Base-by-base conservation (phyloP, 1,139 yeast genomes). In the Pichia sp. region DNA sequence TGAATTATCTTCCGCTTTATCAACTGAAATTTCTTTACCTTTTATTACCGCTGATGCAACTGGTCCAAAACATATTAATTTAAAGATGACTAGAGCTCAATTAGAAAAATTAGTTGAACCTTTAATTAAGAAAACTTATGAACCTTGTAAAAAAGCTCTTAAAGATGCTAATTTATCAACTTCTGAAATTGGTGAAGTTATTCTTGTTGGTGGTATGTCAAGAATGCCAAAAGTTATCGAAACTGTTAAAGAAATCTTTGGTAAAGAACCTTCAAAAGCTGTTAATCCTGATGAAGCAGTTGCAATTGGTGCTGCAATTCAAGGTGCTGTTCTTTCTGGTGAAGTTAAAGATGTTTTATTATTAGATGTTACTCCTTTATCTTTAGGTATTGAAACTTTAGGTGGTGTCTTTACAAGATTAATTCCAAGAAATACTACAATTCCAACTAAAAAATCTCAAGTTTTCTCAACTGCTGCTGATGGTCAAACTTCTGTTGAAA, bases 241-340 rank as follows among this genome's bases (percentile, higher is more conserved):
- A 66, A 89, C 97, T 59, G 98, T 91, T 65, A 89, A 88, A 74
- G 68, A 76, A 52, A 74, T 91, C 59, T 91, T 91, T 69, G 93
- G 93, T 65, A 86, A 79, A 69, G 96, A 91, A 63, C 96, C 98
- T 62, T 86, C 95, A 55, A 93, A 91, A 79, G 89, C 96, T 55
- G 97, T 91, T 64, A 93, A 91, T 84, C 99, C 99, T 60, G 98
- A 91, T 69, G 98, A 91, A 76, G 99, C 98, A 52, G 99, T 91
- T 56, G 98, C 98, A 62, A 87, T 91, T 73, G 99, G 99, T 76
- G 98, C 98, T 55, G 98, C 98, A 54, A 91, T 91, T 60, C 98
- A 91, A 74, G 98, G 97, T 74, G 98, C 96, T 64, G 96, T 91
- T 53, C 77, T 91, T 56, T 88, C 96, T 47, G 98, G 98, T 74